phyloP scores from a whole-genome alignment of 73 alveolate genomes.

The Paramecium octaurelia region DNA sequence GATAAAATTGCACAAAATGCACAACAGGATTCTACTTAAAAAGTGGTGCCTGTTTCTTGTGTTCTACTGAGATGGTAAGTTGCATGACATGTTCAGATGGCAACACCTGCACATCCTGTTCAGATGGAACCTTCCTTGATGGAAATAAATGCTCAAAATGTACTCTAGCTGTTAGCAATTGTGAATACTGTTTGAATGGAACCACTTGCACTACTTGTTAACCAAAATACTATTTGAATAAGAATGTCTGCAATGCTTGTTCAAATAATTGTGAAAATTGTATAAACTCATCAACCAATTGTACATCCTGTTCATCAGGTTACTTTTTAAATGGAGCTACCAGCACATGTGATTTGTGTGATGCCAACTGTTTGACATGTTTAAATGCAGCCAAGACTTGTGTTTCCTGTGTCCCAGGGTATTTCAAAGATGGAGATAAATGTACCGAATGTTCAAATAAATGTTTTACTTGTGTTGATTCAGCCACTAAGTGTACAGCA shows the following conservation, averaged over 20 bases:
- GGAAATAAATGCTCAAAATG: neutral
- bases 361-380: conserved; percentile 56
- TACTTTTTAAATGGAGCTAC: conserved; percentile 47
- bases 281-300: neutral
- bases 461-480: neutral
- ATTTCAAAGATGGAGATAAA: neutral
- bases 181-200: neutral
- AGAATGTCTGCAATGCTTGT: neutral
- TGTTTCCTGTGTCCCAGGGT: neutral
- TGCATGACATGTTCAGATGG: neutral
- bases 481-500: neutral
- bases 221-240: conserved; percentile 46
- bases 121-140: neutral
- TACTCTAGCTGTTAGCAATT: neutral
- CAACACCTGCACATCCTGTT: neutral
- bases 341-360: conserved; percentile 26
- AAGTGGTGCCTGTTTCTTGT: neutral
- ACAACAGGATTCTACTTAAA: conserved; percentile 7
- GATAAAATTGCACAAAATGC: neutral
- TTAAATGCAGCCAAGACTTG: neutral
- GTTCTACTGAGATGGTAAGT: neutral
- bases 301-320: neutral
- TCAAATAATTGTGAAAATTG: neutral
- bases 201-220: neutral
- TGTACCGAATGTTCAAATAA: neutral